Conservation (phyloP, 2,329 filamentous ascomycete genomes). For the Scorias spongiosa region DNA sequence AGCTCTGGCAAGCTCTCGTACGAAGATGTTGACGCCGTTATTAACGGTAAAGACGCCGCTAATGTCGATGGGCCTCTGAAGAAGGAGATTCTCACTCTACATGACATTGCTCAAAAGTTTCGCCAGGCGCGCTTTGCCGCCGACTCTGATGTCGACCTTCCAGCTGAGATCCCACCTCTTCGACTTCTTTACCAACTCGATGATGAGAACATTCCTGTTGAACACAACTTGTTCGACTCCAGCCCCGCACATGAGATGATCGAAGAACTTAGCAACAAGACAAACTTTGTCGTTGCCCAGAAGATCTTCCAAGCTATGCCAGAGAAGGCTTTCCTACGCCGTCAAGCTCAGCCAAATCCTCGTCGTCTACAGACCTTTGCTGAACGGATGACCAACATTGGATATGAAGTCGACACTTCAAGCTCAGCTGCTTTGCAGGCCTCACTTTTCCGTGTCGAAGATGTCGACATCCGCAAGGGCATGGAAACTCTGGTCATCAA, state of each 20-base stretch:
- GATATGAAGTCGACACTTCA: slow-evolving; percentile 74
- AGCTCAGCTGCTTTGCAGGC: slow-evolving; percentile 87
- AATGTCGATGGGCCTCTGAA: slow-evolving; percentile 50
- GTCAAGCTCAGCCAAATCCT: slow-evolving; percentile 71
- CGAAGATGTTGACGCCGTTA: slow-evolving; percentile 68
- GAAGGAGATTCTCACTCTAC: slow-evolving; percentile 67
- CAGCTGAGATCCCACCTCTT: slow-evolving; percentile 52
- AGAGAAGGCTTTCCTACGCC: slow-evolving; percentile 82
- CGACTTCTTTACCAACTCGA: slow-evolving; percentile 86
- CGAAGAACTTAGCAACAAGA: slow-evolving; percentile 88
- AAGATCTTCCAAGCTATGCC: slow-evolving; percentile 65
- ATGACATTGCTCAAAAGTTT: slow-evolving; percentile 75
- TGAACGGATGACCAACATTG: slow-evolving; percentile 82
- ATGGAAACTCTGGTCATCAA: slow-evolving; percentile 96
- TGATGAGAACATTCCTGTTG: slow-evolving; percentile 93
- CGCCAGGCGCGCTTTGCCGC: slow-evolving; percentile 66
- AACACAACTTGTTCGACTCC: slow-evolving; percentile 90
- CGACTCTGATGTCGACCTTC: slow-evolving; percentile 50
- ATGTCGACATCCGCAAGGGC: slow-evolving; percentile 79
- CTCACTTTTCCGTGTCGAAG: slow-evolving; percentile 85
- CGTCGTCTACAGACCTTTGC: slow-evolving; percentile 81
- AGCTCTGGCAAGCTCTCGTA: slow-evolving; percentile 76
- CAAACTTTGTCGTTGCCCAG: slow-evolving; percentile 77
- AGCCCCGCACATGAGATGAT: slow-evolving; percentile 81
- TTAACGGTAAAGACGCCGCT: slow-evolving; percentile 45